Conservation (phyloP, 2,329 filamentous ascomycete species). For the Paecilomyces sp. region DNA sequence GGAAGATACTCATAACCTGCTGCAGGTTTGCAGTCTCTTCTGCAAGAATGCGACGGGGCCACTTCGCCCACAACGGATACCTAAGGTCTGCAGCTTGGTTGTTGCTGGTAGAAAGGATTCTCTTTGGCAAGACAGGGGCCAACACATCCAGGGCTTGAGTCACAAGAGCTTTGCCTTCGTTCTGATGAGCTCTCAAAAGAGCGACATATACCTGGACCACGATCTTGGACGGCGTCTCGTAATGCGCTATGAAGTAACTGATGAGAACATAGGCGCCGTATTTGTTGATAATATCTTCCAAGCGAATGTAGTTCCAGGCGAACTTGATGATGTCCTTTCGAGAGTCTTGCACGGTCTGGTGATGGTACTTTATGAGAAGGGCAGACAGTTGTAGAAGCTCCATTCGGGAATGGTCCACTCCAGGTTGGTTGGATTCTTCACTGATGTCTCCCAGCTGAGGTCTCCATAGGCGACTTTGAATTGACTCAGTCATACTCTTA, state of each 20-base stretch:
- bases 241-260: slow-evolving; percentile 94
- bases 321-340: slow-evolving; percentile 99
- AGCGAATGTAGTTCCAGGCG: slow-evolving; percentile 93
- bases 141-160: slow-evolving; percentile 92
- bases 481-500: slow-evolving; percentile 75
- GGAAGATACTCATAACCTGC: slow-evolving; percentile 94
- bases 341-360: slow-evolving; percentile 77
- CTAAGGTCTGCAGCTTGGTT: slow-evolving; percentile 61
- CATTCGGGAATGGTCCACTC: slow-evolving; percentile 92
- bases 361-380: slow-evolving; percentile 91
- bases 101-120: slow-evolving; percentile 50
- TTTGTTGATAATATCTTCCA: slow-evolving; percentile 99
- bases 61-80: slow-evolving; percentile 77
- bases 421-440: slow-evolving; percentile 75
- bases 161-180: slow-evolving; percentile 84
- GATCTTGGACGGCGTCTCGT: slow-evolving; percentile 94
- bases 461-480: slow-evolving; percentile 91
- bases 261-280: slow-evolving; percentile 96
- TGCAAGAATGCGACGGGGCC: slow-evolving; percentile 80
- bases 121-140: slow-evolving; percentile 85
- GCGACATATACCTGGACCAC: slow-evolving; percentile 92
- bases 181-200: slow-evolving; percentile 85
- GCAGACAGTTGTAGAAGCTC: slow-evolving; percentile 92
- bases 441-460: slow-evolving; percentile 72
- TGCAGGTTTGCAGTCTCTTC: slow-evolving; percentile 94